phyloP scores from a whole-genome alignment of 2,329 filamentous ascomycete genomes.

The Botrytis galanthina region DNA sequence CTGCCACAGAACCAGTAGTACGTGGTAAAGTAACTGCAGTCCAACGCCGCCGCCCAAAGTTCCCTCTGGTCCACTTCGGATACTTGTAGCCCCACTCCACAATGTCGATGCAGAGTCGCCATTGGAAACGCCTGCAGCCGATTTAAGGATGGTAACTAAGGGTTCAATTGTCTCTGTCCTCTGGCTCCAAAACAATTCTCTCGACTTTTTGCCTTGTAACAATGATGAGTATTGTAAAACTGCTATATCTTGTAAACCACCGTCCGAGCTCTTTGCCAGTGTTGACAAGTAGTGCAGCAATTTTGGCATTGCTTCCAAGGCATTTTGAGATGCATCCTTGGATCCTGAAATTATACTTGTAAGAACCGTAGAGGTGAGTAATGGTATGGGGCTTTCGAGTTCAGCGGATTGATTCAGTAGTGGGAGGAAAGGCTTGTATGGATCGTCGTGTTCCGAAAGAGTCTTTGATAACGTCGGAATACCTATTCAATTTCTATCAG shows the following conservation, averaged over 20 bases:
- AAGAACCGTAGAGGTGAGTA: slow-evolving; percentile 86
- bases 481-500: slow-evolving; percentile 50
- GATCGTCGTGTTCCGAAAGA: slow-evolving; percentile 70
- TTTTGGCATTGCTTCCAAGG: slow-evolving; percentile 67
- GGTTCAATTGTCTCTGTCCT: slow-evolving; percentile 80
- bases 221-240: slow-evolving; percentile 88
- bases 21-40: slow-evolving; percentile 89
- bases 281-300: slow-evolving; percentile 84
- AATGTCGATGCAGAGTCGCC: slow-evolving; percentile 58
- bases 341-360: slow-evolving; percentile 71
- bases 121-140: slow-evolving; percentile 72
- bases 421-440: slow-evolving; percentile 80
- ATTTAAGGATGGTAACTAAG: slow-evolving; percentile 76
- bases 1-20: slow-evolving; percentile 93
- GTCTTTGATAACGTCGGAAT: slow-evolving; percentile 75
- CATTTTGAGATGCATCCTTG: slow-evolving; percentile 60
- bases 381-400: slow-evolving; percentile 74
- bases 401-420: slow-evolving; percentile 69
- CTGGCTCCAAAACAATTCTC: slow-evolving; percentile 88
- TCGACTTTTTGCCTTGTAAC: slow-evolving; percentile 69
- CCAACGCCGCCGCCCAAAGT: slow-evolving; percentile 77
- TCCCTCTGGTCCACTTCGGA: slow-evolving; percentile 61
- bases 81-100: slow-evolving; percentile 55
- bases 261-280: slow-evolving; percentile 80
- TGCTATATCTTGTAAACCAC: slow-evolving; percentile 90